Evolutionary conservation across 352 stramenopile species (phyloP).

Genomic region (Aphanomyces stellatus): DNA sequence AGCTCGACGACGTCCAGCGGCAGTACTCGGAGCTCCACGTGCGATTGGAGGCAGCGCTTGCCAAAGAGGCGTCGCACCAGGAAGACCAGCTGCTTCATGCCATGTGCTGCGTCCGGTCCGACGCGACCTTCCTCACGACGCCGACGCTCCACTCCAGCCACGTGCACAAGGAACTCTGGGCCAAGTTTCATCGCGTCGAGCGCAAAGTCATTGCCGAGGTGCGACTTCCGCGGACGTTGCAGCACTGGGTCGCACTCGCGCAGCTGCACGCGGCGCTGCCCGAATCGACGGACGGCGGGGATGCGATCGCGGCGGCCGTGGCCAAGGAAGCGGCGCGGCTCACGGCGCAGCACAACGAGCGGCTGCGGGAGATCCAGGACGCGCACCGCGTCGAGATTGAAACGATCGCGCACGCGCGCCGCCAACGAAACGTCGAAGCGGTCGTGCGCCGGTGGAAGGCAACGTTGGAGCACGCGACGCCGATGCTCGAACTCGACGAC

Average conservation of each 20-base stretch:
- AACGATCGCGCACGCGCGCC: neutral
- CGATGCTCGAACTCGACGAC: neutral
- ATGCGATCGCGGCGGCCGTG: neutral
- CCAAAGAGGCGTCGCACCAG: neutral
- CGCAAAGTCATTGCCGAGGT: neutral
- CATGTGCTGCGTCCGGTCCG: neutral
- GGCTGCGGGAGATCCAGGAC: neutral
- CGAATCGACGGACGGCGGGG: neutral
- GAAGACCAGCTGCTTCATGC: neutral
- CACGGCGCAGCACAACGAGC: neutral
- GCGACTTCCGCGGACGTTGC: neutral
- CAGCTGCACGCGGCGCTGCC: neutral
- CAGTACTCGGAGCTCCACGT: neutral
- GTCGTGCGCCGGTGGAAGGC: neutral
- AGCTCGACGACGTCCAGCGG: neutral
- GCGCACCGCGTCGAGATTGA: neutral
- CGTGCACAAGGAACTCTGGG: neutral
- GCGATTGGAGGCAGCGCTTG: neutral
- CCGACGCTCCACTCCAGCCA: neutral
- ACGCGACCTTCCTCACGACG: neutral
- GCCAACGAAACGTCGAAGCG: neutral
- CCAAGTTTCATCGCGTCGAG: neutral
- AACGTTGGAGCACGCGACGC: neutral
- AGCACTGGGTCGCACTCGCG: neutral
- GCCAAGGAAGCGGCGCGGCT: neutral